Evolutionary conservation across 495 filamentous ascomycete genomes (phyloP).

Genomic region (Penicillium simplicissimum): DNA sequence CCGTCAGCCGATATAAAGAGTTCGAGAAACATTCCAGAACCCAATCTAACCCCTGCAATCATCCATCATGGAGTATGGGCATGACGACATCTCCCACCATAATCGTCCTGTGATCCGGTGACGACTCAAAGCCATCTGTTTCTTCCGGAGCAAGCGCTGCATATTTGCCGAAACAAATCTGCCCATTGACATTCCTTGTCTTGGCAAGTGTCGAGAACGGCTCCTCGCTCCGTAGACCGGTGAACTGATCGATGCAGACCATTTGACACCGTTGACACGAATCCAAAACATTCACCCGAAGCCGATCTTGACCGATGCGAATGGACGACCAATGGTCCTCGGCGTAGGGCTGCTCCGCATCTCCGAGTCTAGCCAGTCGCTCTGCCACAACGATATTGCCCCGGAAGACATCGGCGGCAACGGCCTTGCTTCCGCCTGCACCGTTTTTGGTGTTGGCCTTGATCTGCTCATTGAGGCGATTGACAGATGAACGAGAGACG

Average conservation of each 20-base stretch:
- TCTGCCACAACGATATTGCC: conserved; percentile 79
- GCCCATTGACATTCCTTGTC: conserved; percentile 76
- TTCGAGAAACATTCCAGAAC: not conserved
- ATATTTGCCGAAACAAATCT: conserved; percentile 86
- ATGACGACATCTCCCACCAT: conserved; percentile 48
- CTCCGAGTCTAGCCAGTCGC: conserved; percentile 37
- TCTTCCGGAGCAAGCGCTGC: conserved; percentile 41
- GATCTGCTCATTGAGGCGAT: conserved; percentile 72
- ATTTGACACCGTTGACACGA: conserved; percentile 90
- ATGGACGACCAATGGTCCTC: conserved; percentile 51
- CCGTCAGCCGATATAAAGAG: not conserved
- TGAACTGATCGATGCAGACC: conserved; percentile 89
- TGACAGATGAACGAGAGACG: conserved; percentile 78
- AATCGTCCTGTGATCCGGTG: conserved; percentile 28
- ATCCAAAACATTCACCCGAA: conserved; percentile 69
- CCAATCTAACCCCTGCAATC: not conserved
- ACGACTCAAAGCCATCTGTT: conserved; percentile 21
- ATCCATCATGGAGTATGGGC: conserved; percentile 29
- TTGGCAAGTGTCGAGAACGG: conserved; percentile 87
- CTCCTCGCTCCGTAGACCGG: conserved; percentile 74
- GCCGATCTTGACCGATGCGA: conserved; percentile 35
- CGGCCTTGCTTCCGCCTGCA: conserved; percentile 44
- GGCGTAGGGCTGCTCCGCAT: conserved; percentile 55
- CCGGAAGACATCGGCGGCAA: conserved; percentile 72
- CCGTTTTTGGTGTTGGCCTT: conserved; percentile 44